Evolutionary conservation across 441 rosid genomes (phyloP).

Genomic region (Euphorbia schlechtendalii): DNA sequence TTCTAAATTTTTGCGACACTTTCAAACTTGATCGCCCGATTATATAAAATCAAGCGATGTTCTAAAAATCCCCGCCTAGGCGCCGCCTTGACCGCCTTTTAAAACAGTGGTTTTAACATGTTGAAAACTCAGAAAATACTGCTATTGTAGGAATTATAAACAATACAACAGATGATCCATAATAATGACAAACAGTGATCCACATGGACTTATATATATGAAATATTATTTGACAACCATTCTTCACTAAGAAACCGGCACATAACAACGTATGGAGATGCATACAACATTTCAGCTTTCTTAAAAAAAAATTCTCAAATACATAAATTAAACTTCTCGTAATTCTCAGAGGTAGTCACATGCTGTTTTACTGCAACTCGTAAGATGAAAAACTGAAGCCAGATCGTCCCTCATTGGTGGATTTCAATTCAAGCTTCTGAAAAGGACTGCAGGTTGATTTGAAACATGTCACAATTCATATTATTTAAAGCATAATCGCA

Average conservation of each 20-base stretch:
- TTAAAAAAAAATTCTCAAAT: neutral
- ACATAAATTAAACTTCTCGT: too few relatives aligned
- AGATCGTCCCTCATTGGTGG: constrained; percentile 65
- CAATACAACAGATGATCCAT: neutral
- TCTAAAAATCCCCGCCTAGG: too few relatives aligned
- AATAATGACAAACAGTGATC: neutral
- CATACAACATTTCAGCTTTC: neutral
- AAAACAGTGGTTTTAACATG: too few relatives aligned
- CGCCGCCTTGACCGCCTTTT: too few relatives aligned
- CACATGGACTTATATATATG: neutral
- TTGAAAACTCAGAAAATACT: neutral
- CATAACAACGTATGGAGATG: neutral
- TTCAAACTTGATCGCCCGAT: too few relatives aligned
- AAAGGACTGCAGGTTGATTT: constrained; percentile 53
- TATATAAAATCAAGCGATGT: too few relatives aligned
- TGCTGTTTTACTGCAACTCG: constrained; percentile 54
- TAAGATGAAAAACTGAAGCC: constrained; percentile 83
- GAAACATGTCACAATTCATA: constrained; percentile 15
- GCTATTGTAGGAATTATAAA: neutral
- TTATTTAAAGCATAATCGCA: neutral
- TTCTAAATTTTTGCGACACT: too few relatives aligned
- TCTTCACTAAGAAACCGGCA: neutral
- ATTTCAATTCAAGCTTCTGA: constrained; percentile 86
- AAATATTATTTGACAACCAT: neutral
- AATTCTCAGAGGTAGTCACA: neutral